These are phyloP conservation scores for Rhytidhysteron rufulum DNA, from an alignment of 2,329 filamentous ascomycete genomes.

Conservation along the genomic window DNA sequence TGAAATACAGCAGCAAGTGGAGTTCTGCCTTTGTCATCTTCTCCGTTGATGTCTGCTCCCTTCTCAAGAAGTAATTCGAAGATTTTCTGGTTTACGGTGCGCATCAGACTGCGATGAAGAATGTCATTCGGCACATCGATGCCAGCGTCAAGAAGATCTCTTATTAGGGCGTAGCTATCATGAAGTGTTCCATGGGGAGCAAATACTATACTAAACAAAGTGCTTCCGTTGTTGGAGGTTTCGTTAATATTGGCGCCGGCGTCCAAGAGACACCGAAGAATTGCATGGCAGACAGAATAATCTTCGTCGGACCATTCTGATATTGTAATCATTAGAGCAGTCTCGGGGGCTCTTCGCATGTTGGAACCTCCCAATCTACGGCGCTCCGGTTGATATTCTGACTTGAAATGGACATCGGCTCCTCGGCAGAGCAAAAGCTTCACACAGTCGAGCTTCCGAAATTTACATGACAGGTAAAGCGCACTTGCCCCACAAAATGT, in stretches of 20 bases:
- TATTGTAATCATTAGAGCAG: conserved; percentile 6
- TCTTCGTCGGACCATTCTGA: background rate
- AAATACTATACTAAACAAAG: too few relatives aligned
- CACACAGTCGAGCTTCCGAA: conserved; percentile 6
- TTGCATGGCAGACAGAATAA: background rate
- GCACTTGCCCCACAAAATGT: conserved; percentile 13
- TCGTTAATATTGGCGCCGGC: conserved; percentile 8
- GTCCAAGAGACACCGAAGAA: conserved; percentile 4
- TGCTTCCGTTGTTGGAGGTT: conserved; percentile 1
- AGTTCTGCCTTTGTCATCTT: conserved; percentile 10
- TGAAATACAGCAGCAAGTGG: too few relatives aligned
- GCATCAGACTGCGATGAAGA: too few relatives aligned
- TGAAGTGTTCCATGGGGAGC: too few relatives aligned
- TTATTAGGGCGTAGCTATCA: too few relatives aligned
- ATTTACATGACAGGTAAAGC: conserved; percentile 12
- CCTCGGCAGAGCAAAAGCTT: conserved; percentile 6
- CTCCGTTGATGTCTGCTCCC: conserved; percentile 22
- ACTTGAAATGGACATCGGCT: background rate
- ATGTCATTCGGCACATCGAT: too few relatives aligned
- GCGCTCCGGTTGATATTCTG: conserved; percentile 5
- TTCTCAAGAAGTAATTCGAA: conserved; percentile 12
- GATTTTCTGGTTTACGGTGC: conserved; percentile 3
- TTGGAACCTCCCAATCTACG: conserved; percentile 3
- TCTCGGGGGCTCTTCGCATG: conserved; percentile 3
- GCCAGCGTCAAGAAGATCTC: too few relatives aligned